A percentile compares a stretch with the other conserved stretches of the same genome.
Evolutionary conservation across 768 basidiomycete genomes (phyloP).

Genomic region (Tylopilus cervinicoccineus): DNA sequence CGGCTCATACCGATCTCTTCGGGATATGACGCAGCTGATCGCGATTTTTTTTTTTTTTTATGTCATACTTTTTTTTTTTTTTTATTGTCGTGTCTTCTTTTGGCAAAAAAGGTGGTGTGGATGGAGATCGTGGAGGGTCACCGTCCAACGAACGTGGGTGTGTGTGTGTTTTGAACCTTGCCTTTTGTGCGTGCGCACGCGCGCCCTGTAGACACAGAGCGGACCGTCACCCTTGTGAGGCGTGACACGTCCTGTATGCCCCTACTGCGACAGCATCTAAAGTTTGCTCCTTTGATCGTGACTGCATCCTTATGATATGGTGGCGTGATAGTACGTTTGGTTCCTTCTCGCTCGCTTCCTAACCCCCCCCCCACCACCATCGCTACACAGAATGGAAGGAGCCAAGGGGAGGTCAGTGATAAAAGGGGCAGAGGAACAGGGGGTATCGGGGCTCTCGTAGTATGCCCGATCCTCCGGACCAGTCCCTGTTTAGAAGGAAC

Average conservation of each 20-base stretch:
- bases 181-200: no score
- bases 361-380: background rate
- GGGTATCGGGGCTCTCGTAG: no score
- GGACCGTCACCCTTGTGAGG: background rate
- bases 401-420: background rate
- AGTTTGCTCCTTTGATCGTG: background rate
- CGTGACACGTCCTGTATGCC: background rate
- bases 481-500: background rate
- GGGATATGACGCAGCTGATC: background rate
- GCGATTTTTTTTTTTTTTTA: background rate
- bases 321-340: background rate
- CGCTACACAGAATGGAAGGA: background rate
- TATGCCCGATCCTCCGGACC: background rate
- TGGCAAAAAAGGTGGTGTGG: background rate
- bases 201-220: no score
- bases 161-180: no score
- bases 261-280: background rate
- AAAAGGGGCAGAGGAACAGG: background rate
- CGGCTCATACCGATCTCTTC: conserved; percentile 12
- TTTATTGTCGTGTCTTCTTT: no score
- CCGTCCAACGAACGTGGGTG: no score
- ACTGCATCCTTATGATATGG: background rate
- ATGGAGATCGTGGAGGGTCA: background rate
- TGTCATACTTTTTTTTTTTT: no score
- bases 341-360: background rate